Percentiles rank a stretch among this genome's conserved stretches.
phyloP scores from a whole-genome alignment of 345 rosid species.

The Salix exigua region DNA sequence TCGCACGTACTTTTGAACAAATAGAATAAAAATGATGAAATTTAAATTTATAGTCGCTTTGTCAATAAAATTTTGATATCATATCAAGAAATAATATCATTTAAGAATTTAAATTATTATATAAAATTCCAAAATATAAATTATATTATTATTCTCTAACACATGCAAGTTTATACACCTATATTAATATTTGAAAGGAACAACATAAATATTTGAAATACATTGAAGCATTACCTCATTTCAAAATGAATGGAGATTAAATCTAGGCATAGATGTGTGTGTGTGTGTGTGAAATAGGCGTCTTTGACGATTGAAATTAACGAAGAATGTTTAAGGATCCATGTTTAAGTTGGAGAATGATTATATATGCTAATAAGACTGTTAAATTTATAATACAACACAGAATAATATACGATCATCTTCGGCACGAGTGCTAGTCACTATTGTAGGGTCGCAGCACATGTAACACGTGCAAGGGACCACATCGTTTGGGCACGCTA shows the following conservation, averaged over 20 bases:
- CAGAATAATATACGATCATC: neutral
- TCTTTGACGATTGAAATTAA: neutral
- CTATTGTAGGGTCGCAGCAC: neutral
- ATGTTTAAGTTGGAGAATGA: neutral
- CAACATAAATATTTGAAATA: neutral
- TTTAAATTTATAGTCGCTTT: too few relatives aligned
- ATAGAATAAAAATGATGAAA: too few relatives aligned
- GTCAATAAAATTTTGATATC: too few relatives aligned
- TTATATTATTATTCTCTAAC: too few relatives aligned
- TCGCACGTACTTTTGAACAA: too few relatives aligned
- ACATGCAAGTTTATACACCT: too few relatives aligned
- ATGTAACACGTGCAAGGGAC: constrained; percentile 6
- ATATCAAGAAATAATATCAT: too few relatives aligned
- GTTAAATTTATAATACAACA: neutral
- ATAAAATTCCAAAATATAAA: too few relatives aligned
- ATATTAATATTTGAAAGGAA: too few relatives aligned
- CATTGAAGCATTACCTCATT: neutral
- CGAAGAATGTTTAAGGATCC: neutral
- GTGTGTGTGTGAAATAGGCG: too few relatives aligned
- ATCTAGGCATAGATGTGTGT: too few relatives aligned
- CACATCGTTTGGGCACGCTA: neutral
- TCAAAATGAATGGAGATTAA: neutral
- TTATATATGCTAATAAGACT: neutral
- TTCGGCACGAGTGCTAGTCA: neutral
- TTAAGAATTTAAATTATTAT: too few relatives aligned